A percentile compares a stretch with the other conserved stretches of the same genome.
Conservation (phyloP, 345 rosid genomes). For the Geranium rotundifolium region DNA sequence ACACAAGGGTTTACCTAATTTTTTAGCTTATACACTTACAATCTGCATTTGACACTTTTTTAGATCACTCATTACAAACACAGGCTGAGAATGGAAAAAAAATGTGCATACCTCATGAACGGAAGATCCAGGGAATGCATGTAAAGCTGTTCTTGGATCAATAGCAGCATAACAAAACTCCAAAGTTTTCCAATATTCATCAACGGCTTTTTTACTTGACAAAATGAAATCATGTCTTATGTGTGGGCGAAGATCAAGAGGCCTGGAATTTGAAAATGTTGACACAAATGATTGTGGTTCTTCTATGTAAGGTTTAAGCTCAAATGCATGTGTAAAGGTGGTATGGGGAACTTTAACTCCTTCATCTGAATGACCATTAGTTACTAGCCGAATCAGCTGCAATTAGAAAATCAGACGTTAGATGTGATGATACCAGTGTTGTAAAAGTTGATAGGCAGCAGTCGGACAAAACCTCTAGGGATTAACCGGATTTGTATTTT, state of each 20-base stretch:
- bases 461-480: too few species aligned
- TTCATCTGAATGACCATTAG: slow-evolving; percentile 33
- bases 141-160: slow-evolving; percentile 68
- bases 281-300: slow-evolving; percentile 54
- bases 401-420: slow-evolving; percentile 17
- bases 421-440: slow-evolving; percentile 7
- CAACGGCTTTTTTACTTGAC: slow-evolving; percentile 63
- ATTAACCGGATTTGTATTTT: too few species aligned
- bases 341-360: slow-evolving; percentile 41
- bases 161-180: slow-evolving; percentile 94
- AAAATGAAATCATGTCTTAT: slow-evolving; percentile 79
- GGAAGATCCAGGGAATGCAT: slow-evolving; percentile 88
- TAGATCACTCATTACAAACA: neutral
- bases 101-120: slow-evolving; percentile 64
- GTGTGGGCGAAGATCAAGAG: slow-evolving; percentile 84
- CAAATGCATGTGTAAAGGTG: slow-evolving; percentile 59
- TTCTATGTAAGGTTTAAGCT: slow-evolving; percentile 86
- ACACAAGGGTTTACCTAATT: neutral
- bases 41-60: neutral
- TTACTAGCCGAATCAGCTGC: slow-evolving; percentile 74
- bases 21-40: too few species aligned
- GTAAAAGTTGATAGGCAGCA: too few species aligned
- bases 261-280: slow-evolving; percentile 30
- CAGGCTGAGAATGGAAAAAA: neutral
- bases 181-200: slow-evolving; percentile 87